phyloP scores from a whole-genome alignment of 805 yeast genomes.

The Candida germanica region DNA sequence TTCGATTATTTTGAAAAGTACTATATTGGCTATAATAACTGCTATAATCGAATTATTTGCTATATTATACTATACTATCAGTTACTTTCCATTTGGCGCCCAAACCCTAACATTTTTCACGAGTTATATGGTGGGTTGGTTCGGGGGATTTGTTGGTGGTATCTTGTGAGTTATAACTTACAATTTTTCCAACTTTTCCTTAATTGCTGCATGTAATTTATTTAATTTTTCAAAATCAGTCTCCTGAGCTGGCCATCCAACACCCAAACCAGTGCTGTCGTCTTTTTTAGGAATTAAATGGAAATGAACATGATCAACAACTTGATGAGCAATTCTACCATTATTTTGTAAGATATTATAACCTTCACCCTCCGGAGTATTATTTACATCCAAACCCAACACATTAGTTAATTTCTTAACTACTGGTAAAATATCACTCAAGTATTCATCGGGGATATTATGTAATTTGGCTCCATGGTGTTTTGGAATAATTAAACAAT shows the following conservation, averaged over 20 bases:
- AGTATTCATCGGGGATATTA: slow-evolving; percentile 86
- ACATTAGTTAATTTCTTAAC: slow-evolving; percentile 82
- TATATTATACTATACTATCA: slow-evolving; percentile 83
- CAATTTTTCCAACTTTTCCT: slow-evolving; percentile 18
- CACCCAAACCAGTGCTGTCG: slow-evolving; percentile 67
- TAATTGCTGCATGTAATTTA: slow-evolving; percentile 59
- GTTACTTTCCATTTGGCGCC: slow-evolving; percentile 95
- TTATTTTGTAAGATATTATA: slow-evolving; percentile 91
- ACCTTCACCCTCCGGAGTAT: slow-evolving; percentile 62
- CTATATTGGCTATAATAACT: slow-evolving; percentile 72
- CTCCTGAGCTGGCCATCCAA: slow-evolving; percentile 92
- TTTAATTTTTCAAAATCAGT: slow-evolving; percentile 75
- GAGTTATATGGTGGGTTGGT: slow-evolving; percentile 41
- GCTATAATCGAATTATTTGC: slow-evolving; percentile 79
- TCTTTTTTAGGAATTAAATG: slow-evolving; percentile 91
- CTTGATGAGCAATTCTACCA: slow-evolving; percentile 93
- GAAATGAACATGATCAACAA: slow-evolving; percentile 94
- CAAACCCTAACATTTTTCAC: slow-evolving; percentile 58
- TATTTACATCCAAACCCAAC: slow-evolving; percentile 59
- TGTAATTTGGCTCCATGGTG: slow-evolving; percentile 91
- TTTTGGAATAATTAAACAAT: slow-evolving; percentile 87
- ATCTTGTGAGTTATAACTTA: slow-evolving; percentile 20
- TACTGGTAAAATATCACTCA: slow-evolving; percentile 82
- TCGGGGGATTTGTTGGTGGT: slow-evolving; percentile 49
- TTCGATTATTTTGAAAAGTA: slow-evolving; percentile 63